phyloP scores from a whole-genome alignment of 768 basidiomycete genomes.

The Lentinula boryana region DNA sequence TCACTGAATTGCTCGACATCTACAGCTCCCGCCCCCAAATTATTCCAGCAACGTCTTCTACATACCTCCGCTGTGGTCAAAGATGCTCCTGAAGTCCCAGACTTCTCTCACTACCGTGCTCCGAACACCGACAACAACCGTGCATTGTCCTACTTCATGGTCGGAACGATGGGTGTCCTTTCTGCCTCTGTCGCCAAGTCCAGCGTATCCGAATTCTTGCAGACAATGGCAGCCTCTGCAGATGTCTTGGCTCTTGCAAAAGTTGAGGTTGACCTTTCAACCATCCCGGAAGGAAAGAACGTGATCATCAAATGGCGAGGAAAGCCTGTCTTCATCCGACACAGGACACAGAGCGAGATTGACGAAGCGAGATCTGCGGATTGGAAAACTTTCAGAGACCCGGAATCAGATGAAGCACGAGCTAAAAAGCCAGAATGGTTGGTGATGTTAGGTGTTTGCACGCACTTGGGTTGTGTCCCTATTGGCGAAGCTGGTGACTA shows the following conservation, averaged over 20 bases:
- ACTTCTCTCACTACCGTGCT: slow-evolving; percentile 79
- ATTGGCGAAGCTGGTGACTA: slow-evolving; percentile 97
- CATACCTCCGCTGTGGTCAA: slow-evolving; percentile 68
- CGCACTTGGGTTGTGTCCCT: slow-evolving; percentile 97
- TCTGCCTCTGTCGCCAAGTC: slow-evolving; percentile 94
- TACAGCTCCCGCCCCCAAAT: slow-evolving; percentile 47
- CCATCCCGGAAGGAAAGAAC: slow-evolving; percentile 97
- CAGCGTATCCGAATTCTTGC: slow-evolving; percentile 87
- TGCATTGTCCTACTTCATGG: slow-evolving; percentile 83
- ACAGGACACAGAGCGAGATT: slow-evolving; percentile 88
- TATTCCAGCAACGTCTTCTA: slow-evolving; percentile 64
- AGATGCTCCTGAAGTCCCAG: slow-evolving; percentile 80
- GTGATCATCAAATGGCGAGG: slow-evolving; percentile 99
- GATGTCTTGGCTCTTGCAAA: slow-evolving; percentile 98
- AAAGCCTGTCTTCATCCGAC: slow-evolving; percentile 99
- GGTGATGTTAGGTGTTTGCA: slow-evolving; percentile 91
- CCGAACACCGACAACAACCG: slow-evolving; percentile 62
- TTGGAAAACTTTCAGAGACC: slow-evolving; percentile 88
- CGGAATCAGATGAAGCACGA: slow-evolving; percentile 83
- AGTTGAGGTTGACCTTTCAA: slow-evolving; percentile 86
- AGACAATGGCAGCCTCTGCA: slow-evolving; percentile 95
- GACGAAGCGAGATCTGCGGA: slow-evolving; percentile 83
- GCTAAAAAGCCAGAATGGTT: slow-evolving; percentile 96
- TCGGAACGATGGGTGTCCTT: slow-evolving; percentile 87
- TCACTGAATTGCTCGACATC: neutral